Percentiles rank a stretch among this genome's conserved stretches.
Evolutionary conservation across 768 basidiomycete species (phyloP).

Genomic region (Boletus huronensis): DNA sequence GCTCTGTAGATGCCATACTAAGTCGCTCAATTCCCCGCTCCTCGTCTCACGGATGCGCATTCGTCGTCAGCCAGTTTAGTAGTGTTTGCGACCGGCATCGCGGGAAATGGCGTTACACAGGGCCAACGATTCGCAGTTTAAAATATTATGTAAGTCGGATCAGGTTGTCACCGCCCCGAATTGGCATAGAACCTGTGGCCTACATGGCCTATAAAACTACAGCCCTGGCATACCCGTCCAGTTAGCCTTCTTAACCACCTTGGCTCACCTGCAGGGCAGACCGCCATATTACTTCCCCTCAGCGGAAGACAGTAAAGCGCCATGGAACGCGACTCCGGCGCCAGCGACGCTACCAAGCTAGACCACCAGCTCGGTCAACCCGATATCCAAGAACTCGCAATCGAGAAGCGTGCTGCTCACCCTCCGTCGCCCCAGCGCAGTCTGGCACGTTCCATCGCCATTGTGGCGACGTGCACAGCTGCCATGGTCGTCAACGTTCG

Average conservation of each 20-base stretch:
- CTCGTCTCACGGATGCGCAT: background rate
- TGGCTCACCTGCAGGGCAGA: background rate
- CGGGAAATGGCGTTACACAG: background rate
- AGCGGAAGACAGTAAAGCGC: background rate
- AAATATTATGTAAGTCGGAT: background rate
- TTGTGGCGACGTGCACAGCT: constrained; percentile 38
- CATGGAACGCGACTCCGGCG: constrained; percentile 8
- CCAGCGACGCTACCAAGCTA: constrained; percentile 7
- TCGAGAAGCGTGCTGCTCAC: constrained; percentile 1
- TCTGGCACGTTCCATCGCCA: constrained; percentile 24
- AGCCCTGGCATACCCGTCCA: background rate
- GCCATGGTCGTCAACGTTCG: constrained; percentile 38
- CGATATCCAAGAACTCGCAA: constrained; percentile 3
- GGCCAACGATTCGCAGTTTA: background rate
- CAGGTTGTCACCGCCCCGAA: background rate
- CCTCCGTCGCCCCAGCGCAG: constrained; percentile 17
- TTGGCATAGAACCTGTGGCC: background rate
- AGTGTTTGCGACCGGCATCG: constrained; percentile 8
- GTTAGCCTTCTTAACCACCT: background rate
- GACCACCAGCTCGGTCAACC: constrained; percentile 14
- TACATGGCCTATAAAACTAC: constrained; percentile 20
- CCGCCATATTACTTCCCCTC: background rate
- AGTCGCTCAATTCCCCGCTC: background rate
- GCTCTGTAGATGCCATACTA: background rate
- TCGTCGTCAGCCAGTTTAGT: constrained; percentile 19